These are phyloP conservation scores for Nicotiana tabacum DNA, from an alignment of 257 asterid species.

Conservation along the genomic window DNA sequence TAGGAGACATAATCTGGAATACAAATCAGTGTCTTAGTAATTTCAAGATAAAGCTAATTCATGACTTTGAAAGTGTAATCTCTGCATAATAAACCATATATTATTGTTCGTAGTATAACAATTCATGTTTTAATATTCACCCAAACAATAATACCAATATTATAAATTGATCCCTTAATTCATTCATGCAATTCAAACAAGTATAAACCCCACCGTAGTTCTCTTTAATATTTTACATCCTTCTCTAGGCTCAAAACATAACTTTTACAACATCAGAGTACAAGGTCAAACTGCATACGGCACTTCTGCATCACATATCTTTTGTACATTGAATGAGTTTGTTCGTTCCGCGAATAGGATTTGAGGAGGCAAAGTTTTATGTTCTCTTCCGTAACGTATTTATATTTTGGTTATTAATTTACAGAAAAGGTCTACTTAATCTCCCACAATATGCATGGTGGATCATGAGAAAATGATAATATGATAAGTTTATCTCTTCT, in stretches of 20 bases:
- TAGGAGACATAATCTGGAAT: neutral
- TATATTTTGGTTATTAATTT: too few species aligned
- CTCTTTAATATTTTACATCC: neutral
- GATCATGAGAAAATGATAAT: neutral
- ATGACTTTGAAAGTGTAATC: neutral
- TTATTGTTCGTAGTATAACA: neutral
- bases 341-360: neutral
- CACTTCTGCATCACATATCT: neutral
- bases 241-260: neutral
- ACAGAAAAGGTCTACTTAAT: neutral
- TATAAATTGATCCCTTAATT: neutral
- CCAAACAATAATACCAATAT: neutral
- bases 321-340: neutral
- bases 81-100: neutral
- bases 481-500: neutral
- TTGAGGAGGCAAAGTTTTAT: neutral
- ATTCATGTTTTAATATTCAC: neutral
- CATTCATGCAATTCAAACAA: too few species aligned
- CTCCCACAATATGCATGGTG: neutral
- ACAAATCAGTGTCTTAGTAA: neutral
- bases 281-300: neutral
- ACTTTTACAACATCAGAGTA: neutral
- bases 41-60: neutral
- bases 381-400: neutral
- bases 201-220: neutral